A percentile compares a stretch with the other conserved stretches of the same genome.
These are phyloP conservation scores for Pichia eremophila DNA, from an alignment of 805 yeast species.

Conservation along the genomic window DNA sequence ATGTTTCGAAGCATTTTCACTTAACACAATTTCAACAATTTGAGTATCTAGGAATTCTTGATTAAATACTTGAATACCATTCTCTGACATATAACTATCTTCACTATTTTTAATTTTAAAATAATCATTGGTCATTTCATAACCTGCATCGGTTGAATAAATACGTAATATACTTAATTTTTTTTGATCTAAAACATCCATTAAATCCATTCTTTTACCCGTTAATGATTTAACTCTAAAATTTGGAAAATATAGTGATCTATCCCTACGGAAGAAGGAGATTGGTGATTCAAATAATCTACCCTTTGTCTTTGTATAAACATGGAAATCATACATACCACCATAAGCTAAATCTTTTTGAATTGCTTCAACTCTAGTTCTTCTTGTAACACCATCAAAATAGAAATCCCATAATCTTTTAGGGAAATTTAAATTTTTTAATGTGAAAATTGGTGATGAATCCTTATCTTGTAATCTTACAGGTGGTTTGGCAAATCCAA, in stretches of 20 bases:
- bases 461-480: constrained; percentile 14
- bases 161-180: constrained; percentile 58
- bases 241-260: constrained; percentile 76
- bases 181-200: constrained; percentile 32
- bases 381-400: constrained; percentile 28
- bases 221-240: constrained; percentile 46
- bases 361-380: constrained; percentile 28
- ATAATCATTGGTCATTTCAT: constrained; percentile 52
- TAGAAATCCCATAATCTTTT: constrained; percentile 27
- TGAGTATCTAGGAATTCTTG: constrained; percentile 46
- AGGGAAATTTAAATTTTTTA: constrained; percentile 22
- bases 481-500: constrained; percentile 25
- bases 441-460: constrained; percentile 17
- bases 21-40: constrained; percentile 66
- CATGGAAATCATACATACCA: constrained; percentile 56
- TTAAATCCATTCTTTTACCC: constrained; percentile 26
- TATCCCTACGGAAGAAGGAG: constrained; percentile 65
- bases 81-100: constrained; percentile 30
- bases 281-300: constrained; percentile 77
- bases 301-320: constrained; percentile 68
- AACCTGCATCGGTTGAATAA: constrained; percentile 63
- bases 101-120: constrained; percentile 38
- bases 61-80: constrained; percentile 33
- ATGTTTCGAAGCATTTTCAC: constrained; percentile 66
- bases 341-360: constrained; percentile 58